Conservation (phyloP, 352 stramenopile species). For the Globisporangium mamillatum region DNA sequence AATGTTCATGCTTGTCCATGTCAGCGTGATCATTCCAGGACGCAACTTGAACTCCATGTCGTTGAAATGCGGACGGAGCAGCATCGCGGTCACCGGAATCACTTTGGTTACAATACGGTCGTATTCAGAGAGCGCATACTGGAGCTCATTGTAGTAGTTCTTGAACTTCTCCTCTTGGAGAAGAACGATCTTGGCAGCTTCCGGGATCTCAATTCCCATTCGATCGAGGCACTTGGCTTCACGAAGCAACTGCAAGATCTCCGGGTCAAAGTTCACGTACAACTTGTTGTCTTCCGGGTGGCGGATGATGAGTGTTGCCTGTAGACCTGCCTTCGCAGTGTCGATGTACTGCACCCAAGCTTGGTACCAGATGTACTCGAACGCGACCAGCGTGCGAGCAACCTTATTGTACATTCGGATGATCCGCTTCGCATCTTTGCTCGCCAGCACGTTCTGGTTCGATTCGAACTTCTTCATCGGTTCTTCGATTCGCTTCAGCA, state of each 20-base stretch:
- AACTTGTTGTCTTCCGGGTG: slow-evolving; percentile 97
- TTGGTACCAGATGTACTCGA: slow-evolving; percentile 99
- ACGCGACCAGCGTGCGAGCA: slow-evolving; percentile 95
- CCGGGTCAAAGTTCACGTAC: slow-evolving; percentile 99
- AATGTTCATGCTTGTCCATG: slow-evolving; percentile 99
- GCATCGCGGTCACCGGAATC: slow-evolving; percentile 96
- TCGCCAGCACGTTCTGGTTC: slow-evolving; percentile 96
- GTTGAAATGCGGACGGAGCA: slow-evolving; percentile 96
- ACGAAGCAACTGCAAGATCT: slow-evolving; percentile 97
- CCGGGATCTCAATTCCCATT: slow-evolving; percentile 98
- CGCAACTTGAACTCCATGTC: slow-evolving; percentile 99
- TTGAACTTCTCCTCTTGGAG: slow-evolving; percentile 99
- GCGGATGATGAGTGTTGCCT: slow-evolving; percentile 98
- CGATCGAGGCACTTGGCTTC: slow-evolving; percentile 97
- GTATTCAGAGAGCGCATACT: slow-evolving; percentile 97
- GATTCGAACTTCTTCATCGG: slow-evolving; percentile 99
- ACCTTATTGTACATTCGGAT: slow-evolving; percentile 99
- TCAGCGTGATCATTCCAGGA: slow-evolving; percentile 98
- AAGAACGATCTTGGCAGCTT: slow-evolving; percentile 97
- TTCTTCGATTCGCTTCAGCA: slow-evolving; percentile 98
- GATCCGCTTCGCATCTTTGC: slow-evolving; percentile 97
- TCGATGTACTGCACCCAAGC: slow-evolving; percentile 98
- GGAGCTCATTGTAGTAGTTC: slow-evolving; percentile 97
- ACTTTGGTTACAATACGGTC: slow-evolving; percentile 96
- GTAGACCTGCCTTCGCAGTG: slow-evolving; percentile 95